Evolutionary conservation across 2,329 filamentous ascomycete genomes (phyloP).

Genomic region (Emergomyces orientalis): DNA sequence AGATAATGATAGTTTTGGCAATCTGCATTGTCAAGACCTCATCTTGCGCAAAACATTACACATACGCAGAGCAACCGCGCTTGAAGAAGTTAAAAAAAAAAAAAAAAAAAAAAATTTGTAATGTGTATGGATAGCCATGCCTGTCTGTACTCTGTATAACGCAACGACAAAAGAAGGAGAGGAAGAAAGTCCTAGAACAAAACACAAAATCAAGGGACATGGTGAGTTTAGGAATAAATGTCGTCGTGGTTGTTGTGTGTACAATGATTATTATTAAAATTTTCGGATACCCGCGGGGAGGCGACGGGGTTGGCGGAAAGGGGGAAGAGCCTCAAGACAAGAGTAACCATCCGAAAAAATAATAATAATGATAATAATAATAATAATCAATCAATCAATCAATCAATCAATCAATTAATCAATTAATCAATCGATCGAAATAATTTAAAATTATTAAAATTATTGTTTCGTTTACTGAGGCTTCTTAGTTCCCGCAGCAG

Average conservation of each 20-base stretch:
- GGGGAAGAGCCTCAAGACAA: not conserved
- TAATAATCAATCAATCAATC: not conserved
- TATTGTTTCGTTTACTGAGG: conserved; percentile 31
- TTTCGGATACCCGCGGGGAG: not conserved
- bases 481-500: conserved; percentile 36
- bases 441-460: not conserved
- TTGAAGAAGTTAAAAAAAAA: not conserved
- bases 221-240: not conserved
- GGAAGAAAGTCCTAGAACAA: not conserved
- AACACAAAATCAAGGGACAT: not conserved
- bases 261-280: not conserved
- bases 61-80: not conserved
- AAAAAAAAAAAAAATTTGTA: too few species aligned
- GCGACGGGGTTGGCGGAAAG: not conserved
- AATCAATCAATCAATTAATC: too few species aligned
- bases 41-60: too few species aligned
- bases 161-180: not conserved
- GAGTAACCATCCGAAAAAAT: not conserved
- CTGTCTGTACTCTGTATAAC: not conserved
- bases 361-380: not conserved
- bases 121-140: not conserved
- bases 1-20: too few species aligned
- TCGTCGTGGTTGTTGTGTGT: not conserved
- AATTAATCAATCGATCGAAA: too few species aligned
- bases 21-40: too few species aligned